Conservation (phyloP, 768 basidiomycete species). For the Fibroporia radiculosa region DNA sequence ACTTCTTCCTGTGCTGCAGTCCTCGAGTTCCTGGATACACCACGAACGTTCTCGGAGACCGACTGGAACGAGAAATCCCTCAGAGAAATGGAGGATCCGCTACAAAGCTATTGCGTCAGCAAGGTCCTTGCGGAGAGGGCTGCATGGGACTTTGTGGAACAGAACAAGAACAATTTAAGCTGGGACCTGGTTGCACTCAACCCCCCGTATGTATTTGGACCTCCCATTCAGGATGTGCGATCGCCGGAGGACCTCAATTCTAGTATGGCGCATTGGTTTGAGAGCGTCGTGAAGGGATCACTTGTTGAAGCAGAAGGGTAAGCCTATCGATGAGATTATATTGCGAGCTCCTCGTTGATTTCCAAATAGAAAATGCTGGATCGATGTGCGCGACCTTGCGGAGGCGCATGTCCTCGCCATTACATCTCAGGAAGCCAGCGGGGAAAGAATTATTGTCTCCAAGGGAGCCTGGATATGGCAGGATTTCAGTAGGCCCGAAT, state of each 20-base stretch:
- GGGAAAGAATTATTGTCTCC: slow-evolving; percentile 49
- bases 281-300: slow-evolving; percentile 13
- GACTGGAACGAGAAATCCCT: slow-evolving; percentile 56
- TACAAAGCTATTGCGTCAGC: slow-evolving; percentile 44
- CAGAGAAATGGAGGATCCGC: slow-evolving; percentile 38
- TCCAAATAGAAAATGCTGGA: too few species aligned
- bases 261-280: slow-evolving; percentile 16
- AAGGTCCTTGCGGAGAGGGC: slow-evolving; percentile 57
- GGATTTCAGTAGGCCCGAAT: slow-evolving; percentile 12
- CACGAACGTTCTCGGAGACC: slow-evolving; percentile 33
- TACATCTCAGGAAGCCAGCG: slow-evolving; percentile 41
- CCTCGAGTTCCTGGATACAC: slow-evolving; percentile 15
- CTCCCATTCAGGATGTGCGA: slow-evolving; percentile 25
- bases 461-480: slow-evolving; percentile 22
- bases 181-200: slow-evolving; percentile 50
- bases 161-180: slow-evolving; percentile 32
- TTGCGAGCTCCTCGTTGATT: too few species aligned
- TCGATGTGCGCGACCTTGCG: slow-evolving; percentile 51
- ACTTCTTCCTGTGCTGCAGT: slow-evolving; percentile 51
- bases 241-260: slow-evolving; percentile 30
- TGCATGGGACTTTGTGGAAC: slow-evolving; percentile 42
- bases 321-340: too few species aligned
- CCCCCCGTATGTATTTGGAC: slow-evolving; percentile 36
- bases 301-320: too few species aligned
- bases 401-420: slow-evolving; percentile 47